Evolutionary conservation across 2,329 filamentous ascomycete genomes (phyloP).

Genomic region (Ceratocystis cacaofunesta): DNA sequence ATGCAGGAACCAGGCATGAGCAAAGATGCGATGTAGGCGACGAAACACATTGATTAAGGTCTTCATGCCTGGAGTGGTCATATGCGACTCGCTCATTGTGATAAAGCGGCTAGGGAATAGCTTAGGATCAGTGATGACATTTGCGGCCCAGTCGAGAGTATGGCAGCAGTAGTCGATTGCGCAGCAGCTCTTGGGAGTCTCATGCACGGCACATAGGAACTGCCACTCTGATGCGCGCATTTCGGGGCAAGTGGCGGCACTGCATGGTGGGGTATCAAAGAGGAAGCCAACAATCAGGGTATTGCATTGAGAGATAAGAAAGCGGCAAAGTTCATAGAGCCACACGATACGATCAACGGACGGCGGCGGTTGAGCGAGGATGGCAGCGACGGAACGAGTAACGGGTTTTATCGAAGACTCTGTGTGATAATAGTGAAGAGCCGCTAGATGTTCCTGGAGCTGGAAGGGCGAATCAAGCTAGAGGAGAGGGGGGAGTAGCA

Average conservation of each 20-base stretch:
- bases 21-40: conserved; percentile 88
- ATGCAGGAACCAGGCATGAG: conserved; percentile 97
- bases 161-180: conserved; percentile 99
- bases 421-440: conserved; percentile 72
- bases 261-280: conserved; percentile 79
- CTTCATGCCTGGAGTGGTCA: conserved; percentile 52
- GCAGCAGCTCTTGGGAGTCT: conserved; percentile 90
- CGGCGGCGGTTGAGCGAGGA: conserved; percentile 64
- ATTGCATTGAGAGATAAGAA: conserved; percentile 90
- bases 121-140: conserved; percentile 84
- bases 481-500: not conserved
- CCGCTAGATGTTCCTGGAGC: conserved; percentile 90
- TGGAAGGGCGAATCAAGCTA: conserved; percentile 96
- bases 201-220: conserved; percentile 94
- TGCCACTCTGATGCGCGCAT: conserved; percentile 99
- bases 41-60: conserved; percentile 92
- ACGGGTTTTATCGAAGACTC: conserved; percentile 53
- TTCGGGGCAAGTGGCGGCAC: conserved; percentile 76
- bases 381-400: conserved; percentile 56
- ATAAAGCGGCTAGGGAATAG: conserved; percentile 80
- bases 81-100: conserved; percentile 39
- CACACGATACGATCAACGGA: conserved; percentile 77
- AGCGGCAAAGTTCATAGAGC: conserved; percentile 95
- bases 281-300: conserved; percentile 84
- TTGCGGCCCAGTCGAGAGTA: conserved; percentile 93